phyloP scores from a whole-genome alignment of 2,329 filamentous ascomycete genomes.

The Ophiostoma piceae region DNA sequence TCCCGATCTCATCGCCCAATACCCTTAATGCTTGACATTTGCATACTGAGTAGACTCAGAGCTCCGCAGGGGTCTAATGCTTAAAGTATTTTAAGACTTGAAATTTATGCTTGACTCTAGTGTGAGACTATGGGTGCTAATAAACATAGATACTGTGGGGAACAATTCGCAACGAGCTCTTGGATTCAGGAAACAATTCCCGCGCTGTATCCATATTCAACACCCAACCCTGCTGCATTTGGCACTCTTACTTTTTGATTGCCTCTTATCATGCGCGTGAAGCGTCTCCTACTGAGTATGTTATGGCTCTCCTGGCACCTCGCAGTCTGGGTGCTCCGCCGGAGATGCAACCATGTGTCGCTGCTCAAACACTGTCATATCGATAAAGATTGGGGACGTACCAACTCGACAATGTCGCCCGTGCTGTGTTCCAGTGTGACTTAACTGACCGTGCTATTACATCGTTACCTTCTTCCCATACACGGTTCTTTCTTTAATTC shows the following conservation, averaged over 20 bases:
- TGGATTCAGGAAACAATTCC: background rate
- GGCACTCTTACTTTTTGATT: background rate
- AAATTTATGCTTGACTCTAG: conserved; percentile 11
- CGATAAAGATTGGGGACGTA: background rate
- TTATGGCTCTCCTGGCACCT: background rate
- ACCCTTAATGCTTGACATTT: background rate
- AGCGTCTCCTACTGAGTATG: background rate
- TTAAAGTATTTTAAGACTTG: background rate
- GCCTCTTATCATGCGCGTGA: background rate
- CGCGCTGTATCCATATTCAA: conserved; percentile 38
- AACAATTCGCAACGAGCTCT: background rate
- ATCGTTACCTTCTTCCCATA: background rate
- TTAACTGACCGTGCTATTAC: conserved; percentile 30
- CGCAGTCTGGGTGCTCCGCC: background rate
- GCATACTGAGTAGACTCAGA: background rate
- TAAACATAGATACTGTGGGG: background rate
- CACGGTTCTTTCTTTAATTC: too few species aligned
- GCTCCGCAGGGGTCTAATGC: background rate
- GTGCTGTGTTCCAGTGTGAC: background rate
- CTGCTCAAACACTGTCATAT: background rate
- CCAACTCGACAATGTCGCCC: background rate
- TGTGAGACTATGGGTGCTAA: background rate
- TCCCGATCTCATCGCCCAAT: background rate
- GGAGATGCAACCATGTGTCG: background rate
- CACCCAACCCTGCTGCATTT: background rate